Percentiles rank a stretch among this genome's conserved stretches.
phyloP scores from a whole-genome alignment of 1,284 basidiomycete genomes.

The Erythrobasidium hasegawianum region DNA sequence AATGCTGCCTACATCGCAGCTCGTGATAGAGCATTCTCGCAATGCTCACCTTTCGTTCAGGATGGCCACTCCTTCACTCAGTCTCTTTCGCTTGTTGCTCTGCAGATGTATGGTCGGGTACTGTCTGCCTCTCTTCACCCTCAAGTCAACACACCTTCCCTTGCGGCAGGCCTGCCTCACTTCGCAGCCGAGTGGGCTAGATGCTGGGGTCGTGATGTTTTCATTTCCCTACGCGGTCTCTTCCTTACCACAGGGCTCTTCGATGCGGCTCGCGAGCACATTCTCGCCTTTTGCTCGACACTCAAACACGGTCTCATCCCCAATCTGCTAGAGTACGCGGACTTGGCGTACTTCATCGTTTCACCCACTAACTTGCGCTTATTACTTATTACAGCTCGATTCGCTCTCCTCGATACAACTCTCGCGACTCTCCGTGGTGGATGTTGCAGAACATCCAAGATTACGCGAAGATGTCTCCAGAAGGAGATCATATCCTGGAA shows the following conservation, averaged over 20 bases:
- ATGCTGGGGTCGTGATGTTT: slow-evolving; percentile 92
- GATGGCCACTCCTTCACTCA: slow-evolving; percentile 84
- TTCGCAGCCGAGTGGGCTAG: slow-evolving; percentile 86
- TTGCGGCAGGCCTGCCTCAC: slow-evolving; percentile 90
- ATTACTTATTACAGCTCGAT: slow-evolving; percentile 41
- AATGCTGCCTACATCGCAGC: slow-evolving; percentile 86
- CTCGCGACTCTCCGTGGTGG: slow-evolving; percentile 93
- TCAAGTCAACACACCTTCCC: slow-evolving; percentile 63
- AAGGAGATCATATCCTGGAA: slow-evolving; percentile 73
- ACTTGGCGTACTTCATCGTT: neutral
- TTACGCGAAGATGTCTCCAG: slow-evolving; percentile 77
- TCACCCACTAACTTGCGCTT: neutral
- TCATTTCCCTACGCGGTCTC: slow-evolving; percentile 56
- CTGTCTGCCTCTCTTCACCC: slow-evolving; percentile 76
- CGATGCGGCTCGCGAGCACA: slow-evolving; percentile 76
- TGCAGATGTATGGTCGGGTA: slow-evolving; percentile 89
- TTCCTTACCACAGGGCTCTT: slow-evolving; percentile 90
- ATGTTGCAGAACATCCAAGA: slow-evolving; percentile 98
- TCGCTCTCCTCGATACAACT: slow-evolving; percentile 64
- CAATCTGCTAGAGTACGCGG: slow-evolving; percentile 71
- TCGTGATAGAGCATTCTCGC: slow-evolving; percentile 71
- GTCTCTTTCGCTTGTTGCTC: slow-evolving; percentile 73
- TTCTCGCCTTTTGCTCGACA: slow-evolving; percentile 58
- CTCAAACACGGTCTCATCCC: slow-evolving; percentile 64
- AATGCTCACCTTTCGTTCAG: slow-evolving; percentile 76